These are phyloP conservation scores for Saussurea involucrata DNA, from an alignment of 129 eudicot species.

Conservation along the genomic window DNA sequence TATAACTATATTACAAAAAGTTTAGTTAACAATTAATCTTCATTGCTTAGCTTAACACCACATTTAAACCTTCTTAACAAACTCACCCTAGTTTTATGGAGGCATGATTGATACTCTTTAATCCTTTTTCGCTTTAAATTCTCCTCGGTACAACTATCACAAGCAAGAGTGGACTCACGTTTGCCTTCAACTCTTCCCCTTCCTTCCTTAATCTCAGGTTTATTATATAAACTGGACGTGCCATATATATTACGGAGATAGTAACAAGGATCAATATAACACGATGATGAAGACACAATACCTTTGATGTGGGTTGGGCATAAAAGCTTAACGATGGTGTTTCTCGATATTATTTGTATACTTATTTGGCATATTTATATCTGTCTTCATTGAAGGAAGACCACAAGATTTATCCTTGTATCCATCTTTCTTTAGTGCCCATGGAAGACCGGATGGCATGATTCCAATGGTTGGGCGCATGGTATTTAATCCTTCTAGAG, in stretches of 20 bases:
- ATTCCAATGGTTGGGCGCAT: slow-evolving; percentile 80
- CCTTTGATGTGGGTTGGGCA: slow-evolving; percentile 64
- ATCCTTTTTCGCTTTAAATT: slow-evolving; percentile 34
- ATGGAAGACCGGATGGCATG: slow-evolving; percentile 95
- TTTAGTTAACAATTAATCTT: slow-evolving; percentile 18
- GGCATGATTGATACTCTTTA: slow-evolving; percentile 21
- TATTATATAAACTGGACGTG: slow-evolving; percentile 26
- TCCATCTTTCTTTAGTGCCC: slow-evolving; percentile 47
- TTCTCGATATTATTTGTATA: slow-evolving; percentile 24
- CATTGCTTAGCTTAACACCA: slow-evolving; percentile 48
- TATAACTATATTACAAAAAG: background rate
- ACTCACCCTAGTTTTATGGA: slow-evolving; percentile 44
- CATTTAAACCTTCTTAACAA: slow-evolving; percentile 50
- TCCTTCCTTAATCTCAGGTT: slow-evolving; percentile 29
- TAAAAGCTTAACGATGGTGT: slow-evolving; percentile 53
- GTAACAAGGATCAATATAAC: slow-evolving; percentile 64
- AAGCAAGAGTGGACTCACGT: slow-evolving; percentile 18
- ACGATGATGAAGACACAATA: slow-evolving; percentile 67
- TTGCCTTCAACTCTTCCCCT: slow-evolving; percentile 26
- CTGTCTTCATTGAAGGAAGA: slow-evolving; percentile 30
- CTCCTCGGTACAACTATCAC: slow-evolving; percentile 14
- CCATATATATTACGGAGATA: slow-evolving; percentile 65
- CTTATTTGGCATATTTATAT: slow-evolving; percentile 24
- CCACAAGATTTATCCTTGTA: slow-evolving; percentile 22
- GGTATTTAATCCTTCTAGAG: slow-evolving; percentile 65